Percentiles rank a stretch among this genome's conserved stretches.
Conservation (phyloP, 768 basidiomycete species). For the Naganishia antarctica region DNA sequence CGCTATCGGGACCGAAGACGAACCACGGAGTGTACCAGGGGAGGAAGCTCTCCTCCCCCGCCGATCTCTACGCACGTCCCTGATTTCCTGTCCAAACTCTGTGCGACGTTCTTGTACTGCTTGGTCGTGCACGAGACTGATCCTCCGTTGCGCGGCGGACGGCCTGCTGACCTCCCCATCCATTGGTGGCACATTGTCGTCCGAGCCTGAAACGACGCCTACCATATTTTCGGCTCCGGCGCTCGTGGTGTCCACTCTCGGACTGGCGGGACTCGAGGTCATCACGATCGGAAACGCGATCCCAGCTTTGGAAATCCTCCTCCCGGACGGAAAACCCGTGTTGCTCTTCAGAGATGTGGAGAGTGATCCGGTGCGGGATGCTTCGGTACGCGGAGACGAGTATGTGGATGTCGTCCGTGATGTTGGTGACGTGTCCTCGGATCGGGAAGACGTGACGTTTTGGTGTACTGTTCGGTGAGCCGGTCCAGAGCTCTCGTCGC, state of each 20-base stretch:
- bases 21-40: neutral
- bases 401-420: neutral
- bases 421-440: neutral
- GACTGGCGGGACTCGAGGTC: conserved; percentile 14
- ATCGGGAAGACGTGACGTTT: neutral
- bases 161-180: neutral
- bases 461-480: too few species aligned
- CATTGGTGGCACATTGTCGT: neutral
- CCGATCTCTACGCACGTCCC: neutral
- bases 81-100: neutral
- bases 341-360: conserved; percentile 1
- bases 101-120: neutral
- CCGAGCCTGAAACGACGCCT: neutral
- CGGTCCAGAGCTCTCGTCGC: too few species aligned
- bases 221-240: conserved; percentile 13
- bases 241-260: neutral
- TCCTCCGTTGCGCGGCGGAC: neutral
- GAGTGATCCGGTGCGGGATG: neutral
- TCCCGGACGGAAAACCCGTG: neutral
- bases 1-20: neutral
- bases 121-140: conserved; percentile 10
- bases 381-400: neutral
- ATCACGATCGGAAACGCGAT: conserved; percentile 5
- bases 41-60: conserved; percentile 14
- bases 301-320: neutral